phyloP scores from a whole-genome alignment of 768 basidiomycete species.

The Auricularia cornea region DNA sequence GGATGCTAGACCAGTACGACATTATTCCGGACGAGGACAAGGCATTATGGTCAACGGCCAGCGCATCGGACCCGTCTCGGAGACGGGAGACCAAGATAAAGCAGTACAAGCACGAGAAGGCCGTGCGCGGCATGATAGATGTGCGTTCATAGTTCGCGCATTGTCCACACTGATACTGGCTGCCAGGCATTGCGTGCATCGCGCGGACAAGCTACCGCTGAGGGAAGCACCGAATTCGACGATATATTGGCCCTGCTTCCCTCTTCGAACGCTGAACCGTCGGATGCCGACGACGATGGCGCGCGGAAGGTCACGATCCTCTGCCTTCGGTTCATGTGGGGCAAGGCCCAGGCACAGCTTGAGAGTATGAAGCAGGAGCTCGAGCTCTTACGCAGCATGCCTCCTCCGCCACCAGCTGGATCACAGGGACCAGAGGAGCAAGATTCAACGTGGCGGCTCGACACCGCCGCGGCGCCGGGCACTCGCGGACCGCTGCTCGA shows the following conservation, averaged over 20 bases:
- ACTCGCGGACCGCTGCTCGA: constrained; percentile 64
- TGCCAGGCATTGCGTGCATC: constrained; percentile 48
- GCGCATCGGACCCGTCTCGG: constrained; percentile 52
- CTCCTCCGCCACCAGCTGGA: constrained; percentile 31
- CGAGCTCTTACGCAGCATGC: constrained; percentile 53
- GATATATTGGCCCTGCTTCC: constrained; percentile 59
- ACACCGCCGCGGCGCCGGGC: constrained; percentile 32
- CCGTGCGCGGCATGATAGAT: constrained; percentile 60
- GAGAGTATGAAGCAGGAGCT: constrained; percentile 65
- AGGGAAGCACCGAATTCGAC: constrained; percentile 44
- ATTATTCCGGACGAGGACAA: constrained; percentile 57
- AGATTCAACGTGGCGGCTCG: constrained; percentile 65
- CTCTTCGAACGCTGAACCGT: constrained; percentile 27
- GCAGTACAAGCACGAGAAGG: constrained; percentile 83
- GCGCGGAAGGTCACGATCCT: constrained; percentile 60
- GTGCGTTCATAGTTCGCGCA: constrained; percentile 31
- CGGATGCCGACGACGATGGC: constrained; percentile 54
- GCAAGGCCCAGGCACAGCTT: constrained; percentile 58
- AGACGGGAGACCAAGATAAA: constrained; percentile 84
- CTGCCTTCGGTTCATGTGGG: constrained; percentile 65
- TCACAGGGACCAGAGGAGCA: constrained; percentile 31
- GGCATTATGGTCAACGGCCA: constrained; percentile 41
- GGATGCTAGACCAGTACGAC: constrained; percentile 45
- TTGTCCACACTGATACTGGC: too few species aligned
- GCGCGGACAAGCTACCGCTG: constrained; percentile 31